Conservation (phyloP, 2,329 filamentous ascomycete genomes). For the Aspergillus quadrilineatus region DNA sequence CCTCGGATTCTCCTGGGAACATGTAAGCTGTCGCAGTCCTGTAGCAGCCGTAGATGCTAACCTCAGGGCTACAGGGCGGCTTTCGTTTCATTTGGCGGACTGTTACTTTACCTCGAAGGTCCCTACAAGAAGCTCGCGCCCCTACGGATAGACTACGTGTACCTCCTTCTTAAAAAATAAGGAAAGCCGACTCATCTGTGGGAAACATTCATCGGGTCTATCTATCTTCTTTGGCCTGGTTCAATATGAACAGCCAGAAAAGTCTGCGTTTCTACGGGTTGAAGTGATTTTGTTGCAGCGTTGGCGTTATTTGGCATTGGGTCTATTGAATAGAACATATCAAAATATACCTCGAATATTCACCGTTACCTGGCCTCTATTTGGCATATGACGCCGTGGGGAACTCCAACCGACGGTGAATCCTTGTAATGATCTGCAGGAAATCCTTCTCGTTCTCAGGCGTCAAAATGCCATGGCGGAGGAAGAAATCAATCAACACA, state of each 20-base stretch:
- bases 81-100: slow-evolving; percentile 88
- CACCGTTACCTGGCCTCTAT: slow-evolving; percentile 2
- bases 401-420: slow-evolving; percentile 80
- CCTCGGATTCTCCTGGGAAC: slow-evolving; percentile 65
- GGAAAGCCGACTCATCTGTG: slow-evolving; percentile 6
- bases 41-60: background rate
- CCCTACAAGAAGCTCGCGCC: slow-evolving; percentile 95
- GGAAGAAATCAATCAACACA: slow-evolving; percentile 83
- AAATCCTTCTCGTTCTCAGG: slow-evolving; percentile 75
- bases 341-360: slow-evolving; percentile 21
- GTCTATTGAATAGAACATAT: slow-evolving; percentile 35
- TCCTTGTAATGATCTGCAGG: slow-evolving; percentile 68
- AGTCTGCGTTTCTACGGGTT: slow-evolving; percentile 26
- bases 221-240: no score
- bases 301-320: slow-evolving; percentile 42
- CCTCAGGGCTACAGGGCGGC: slow-evolving; percentile 66
- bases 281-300: slow-evolving; percentile 39
- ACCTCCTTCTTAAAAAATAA: slow-evolving; percentile 90
- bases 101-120: slow-evolving; percentile 86
- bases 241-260: slow-evolving; percentile 17
- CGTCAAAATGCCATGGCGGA: slow-evolving; percentile 78
- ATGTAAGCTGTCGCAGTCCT: slow-evolving; percentile 64
- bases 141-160: slow-evolving; percentile 87
- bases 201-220: background rate
- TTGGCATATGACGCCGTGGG: slow-evolving; percentile 56